Evolutionary conservation across 148 eudicot species (phyloP), one percentile per base, ranked within the genome.

Genomic region (Arbutus unedo): DNA sequence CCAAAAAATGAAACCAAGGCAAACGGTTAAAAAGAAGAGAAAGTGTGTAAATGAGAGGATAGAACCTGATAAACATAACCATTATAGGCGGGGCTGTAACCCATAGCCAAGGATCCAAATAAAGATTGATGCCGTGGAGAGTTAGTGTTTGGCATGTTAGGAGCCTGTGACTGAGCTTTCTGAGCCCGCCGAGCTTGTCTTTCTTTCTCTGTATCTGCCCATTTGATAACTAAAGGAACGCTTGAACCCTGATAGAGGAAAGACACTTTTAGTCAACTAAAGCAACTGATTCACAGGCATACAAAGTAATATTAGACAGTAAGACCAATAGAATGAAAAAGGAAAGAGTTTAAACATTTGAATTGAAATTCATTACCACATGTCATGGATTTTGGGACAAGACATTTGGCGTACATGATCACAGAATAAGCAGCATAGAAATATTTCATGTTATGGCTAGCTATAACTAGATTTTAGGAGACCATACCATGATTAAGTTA

Each of bases 171-270:
- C 45, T 92, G 90, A 71, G 90, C 90, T 84, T 92, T 95, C 83
- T 93, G 98, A 87, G 91, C 91, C 86, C 88, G 87, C 83, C 98
- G 89, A 87, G 94, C 94, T 82, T 91, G 93, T 79, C 97, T 92
- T 90, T 95, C 98, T 86, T 91, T 95, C 83, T 95, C 97, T 43
- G 98, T 95, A 87, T 93, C 98, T 25, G 98, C 98, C 98, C 97
- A 93, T 84, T 95, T 95, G 70, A 95, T 94, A 80, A 95, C 97
- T 87, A 93, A 90, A 76, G 98, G 98, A 74, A 92, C 90, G 66
- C 90, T 91, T 79, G 98, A 93, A 80, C 97, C 97, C 98, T 95
- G 81, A 62, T 6, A n/a, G 62, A 67, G 14, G 41, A 16, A 67
- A 66, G 45, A 48, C 10, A 50, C 53, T 3, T 49, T 15, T 15